Base-by-base conservation (phyloP, 1,139 yeast genomes). In the Yarrowia galli region DNA sequence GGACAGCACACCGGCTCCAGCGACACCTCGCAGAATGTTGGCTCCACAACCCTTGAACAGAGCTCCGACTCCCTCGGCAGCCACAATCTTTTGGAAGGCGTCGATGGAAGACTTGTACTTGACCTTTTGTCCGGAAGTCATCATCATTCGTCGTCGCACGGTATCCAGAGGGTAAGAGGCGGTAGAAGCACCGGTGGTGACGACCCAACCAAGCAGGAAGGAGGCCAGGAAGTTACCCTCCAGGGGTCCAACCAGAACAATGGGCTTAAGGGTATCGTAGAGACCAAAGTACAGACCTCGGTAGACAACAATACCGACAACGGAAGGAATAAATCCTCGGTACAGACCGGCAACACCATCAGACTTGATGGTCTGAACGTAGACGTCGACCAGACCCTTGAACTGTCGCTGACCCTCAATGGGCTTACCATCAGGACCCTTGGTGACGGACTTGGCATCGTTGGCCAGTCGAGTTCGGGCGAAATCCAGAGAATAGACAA, bases 21-120 rank as follows among this genome's bases (percentile, higher is more conserved):
- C 93, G 76, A 88, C 91, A 85, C 91, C 92, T 85, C 92, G 88
- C 81, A 88, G 85, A 82, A 88, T 88, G 89, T 88, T 88, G 77
- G 92, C 92, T 83, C 90, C 92, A 81, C 91, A 88, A 80, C 93
- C 93, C 86, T 87, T 88, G 89, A 88, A 88, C 80, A 88, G 83
- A 74, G 92, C 86, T 71, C 78, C 76, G 75, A 85, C 78, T 82
- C 92, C 92, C 83, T 88, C 92, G 76, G 87, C 84, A 73, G 88
- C 89, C 74, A 88, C 87, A 78, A 88, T 88, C 82, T 87, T 82
- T 73, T 78, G 78, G 86, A 87, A 87, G 76, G 91, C 90, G 79
- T 88, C 91, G 80, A 87, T 82, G 73, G 92, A 89, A 79, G 89
- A 87, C 80, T 83, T 81, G 85, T 88, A 88, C 83, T 87, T 87